These are phyloP conservation scores for Strobilomyces echinocephalus DNA, from an alignment of 768 basidiomycete genomes.

Conservation along the genomic window DNA sequence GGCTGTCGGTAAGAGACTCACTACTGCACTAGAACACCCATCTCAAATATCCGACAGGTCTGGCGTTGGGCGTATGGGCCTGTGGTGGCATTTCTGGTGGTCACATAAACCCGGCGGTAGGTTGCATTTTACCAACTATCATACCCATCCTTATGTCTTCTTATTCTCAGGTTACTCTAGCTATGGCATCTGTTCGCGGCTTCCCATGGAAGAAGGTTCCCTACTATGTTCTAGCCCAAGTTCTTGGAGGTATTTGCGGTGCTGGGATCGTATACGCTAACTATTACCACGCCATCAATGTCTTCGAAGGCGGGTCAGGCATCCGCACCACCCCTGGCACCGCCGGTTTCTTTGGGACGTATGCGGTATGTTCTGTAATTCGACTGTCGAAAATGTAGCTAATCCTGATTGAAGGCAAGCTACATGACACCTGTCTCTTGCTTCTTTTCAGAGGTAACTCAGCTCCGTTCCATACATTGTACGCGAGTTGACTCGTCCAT, in stretches of 20 bases:
- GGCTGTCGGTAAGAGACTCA: conserved; percentile 26
- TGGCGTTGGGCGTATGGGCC: conserved; percentile 66
- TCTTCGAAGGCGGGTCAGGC: conserved; percentile 52
- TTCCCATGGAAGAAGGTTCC: conserved; percentile 85
- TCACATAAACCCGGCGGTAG: conserved; percentile 69
- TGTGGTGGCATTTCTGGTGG: conserved; percentile 65
- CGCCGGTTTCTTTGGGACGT: conserved; percentile 56
- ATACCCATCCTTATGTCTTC: background rate
- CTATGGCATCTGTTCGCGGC: conserved; percentile 60
- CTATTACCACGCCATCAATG: conserved; percentile 63
- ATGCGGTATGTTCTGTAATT: conserved; percentile 40
- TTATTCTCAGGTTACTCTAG: conserved; percentile 54
- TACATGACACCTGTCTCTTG: conserved; percentile 41
- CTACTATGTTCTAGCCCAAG: conserved; percentile 56
- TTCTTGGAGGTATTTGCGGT: conserved; percentile 57
- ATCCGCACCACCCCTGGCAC: conserved; percentile 56
- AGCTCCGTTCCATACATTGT: background rate
- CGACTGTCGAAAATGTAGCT: conserved; percentile 1
- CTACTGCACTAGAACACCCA: background rate
- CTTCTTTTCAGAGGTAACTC: conserved; percentile 43
- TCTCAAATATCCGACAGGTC: conserved; percentile 30
- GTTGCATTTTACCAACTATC: conserved; percentile 10
- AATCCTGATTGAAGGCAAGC: conserved; percentile 27
- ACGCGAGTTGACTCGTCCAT: background rate
- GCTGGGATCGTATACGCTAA: conserved; percentile 57